Evolutionary conservation across 2,329 filamentous ascomycete species (phyloP).

Genomic region (Orbilia quercus): DNA sequence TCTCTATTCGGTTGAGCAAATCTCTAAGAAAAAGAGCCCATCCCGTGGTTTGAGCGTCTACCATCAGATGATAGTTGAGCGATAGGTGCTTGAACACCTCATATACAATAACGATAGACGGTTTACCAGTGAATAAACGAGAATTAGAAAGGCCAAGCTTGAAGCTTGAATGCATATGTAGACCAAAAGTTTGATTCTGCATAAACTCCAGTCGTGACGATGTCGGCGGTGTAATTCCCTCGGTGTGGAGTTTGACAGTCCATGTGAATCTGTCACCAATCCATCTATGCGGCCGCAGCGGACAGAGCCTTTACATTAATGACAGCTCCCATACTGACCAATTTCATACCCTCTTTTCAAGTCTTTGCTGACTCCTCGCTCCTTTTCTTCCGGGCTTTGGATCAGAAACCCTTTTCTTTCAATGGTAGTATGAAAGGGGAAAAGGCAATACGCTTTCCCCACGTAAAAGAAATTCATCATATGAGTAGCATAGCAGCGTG

Average conservation of each 20-base stretch:
- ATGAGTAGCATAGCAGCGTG: slow-evolving; percentile 12
- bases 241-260: slow-evolving; percentile 44
- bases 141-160: too few relatives aligned
- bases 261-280: slow-evolving; percentile 43
- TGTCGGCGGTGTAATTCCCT: slow-evolving; percentile 10
- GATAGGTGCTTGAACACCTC: too few relatives aligned
- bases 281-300: slow-evolving; percentile 35
- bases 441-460: slow-evolving; percentile 12
- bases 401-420: slow-evolving; percentile 11
- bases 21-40: slow-evolving; percentile 6
- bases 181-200: too few relatives aligned
- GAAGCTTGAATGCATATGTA: too few relatives aligned
- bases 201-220: too few relatives aligned
- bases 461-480: slow-evolving; percentile 30
- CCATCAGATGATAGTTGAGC: neutral
- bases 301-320: slow-evolving; percentile 42
- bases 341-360: slow-evolving; percentile 23
- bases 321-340: slow-evolving; percentile 14
- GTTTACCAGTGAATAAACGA: too few relatives aligned
- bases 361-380: slow-evolving; percentile 27
- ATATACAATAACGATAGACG: too few relatives aligned
- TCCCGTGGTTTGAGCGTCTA: neutral
- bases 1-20: neutral
- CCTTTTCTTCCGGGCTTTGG: neutral
- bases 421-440: slow-evolving; percentile 5